A percentile compares a stretch with the other conserved stretches of the same genome.
These are phyloP conservation scores for Davidsoniella virescens DNA, from an alignment of 2,329 filamentous ascomycete species.

Conservation along the genomic window DNA sequence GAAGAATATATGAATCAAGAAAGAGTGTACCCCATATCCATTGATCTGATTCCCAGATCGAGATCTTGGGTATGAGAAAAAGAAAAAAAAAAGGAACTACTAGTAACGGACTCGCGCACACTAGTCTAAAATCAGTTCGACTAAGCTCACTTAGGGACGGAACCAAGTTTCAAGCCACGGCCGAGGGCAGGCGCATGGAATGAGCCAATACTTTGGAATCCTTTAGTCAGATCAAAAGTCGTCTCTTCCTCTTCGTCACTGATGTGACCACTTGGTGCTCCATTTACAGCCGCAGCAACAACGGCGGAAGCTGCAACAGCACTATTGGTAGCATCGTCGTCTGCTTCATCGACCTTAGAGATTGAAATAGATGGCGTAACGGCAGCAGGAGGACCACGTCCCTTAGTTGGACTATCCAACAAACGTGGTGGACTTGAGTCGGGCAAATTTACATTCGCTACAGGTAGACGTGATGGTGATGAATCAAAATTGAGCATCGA, in stretches of 20 bases:
- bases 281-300: conserved; percentile 13
- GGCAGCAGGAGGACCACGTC: conserved; percentile 14
- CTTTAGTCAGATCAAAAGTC: conserved; percentile 44
- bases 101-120: not conserved
- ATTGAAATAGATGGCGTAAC: conserved; percentile 3
- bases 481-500: conserved; percentile 33
- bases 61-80: not conserved
- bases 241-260: conserved; percentile 33
- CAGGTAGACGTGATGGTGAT: conserved; percentile 38
- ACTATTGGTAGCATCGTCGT: conserved; percentile 17
- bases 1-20: not conserved
- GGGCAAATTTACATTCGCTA: conserved; percentile 7
- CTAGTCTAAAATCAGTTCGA: too few relatives aligned
- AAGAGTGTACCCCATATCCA: not conserved
- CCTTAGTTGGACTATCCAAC: conserved; percentile 14
- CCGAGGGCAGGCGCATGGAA: conserved; percentile 38
- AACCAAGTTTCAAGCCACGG: conserved; percentile 21
- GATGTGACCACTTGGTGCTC: not conserved
- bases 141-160: not conserved
- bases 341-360: conserved; percentile 18
- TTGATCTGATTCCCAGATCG: not conserved
- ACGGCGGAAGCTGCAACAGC: conserved; percentile 12
- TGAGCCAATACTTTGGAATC: conserved; percentile 48
- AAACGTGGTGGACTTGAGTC: conserved; percentile 6
- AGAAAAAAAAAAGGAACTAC: not conserved